Base-by-base conservation (phyloP, 805 yeast species). In the Kodamaea jinghongensis region DNA sequence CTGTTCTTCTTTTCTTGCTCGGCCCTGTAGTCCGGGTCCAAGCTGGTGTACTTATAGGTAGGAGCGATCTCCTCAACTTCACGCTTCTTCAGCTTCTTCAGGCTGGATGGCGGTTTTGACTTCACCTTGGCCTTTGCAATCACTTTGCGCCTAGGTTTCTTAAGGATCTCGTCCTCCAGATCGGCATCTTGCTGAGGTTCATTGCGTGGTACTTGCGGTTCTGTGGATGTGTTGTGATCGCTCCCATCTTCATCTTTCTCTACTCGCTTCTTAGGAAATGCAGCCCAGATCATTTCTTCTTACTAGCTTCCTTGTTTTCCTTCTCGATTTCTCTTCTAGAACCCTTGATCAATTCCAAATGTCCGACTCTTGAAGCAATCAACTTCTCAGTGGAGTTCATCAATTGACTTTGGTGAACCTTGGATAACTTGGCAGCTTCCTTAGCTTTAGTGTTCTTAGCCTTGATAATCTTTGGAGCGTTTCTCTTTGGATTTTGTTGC, bases 321-420 rank as follows among this genome's bases (percentile, higher is more conserved):
- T 76, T 85, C 57, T 87, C 96, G 12, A 86, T 43, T 52, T 85
- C 79, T 65, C 95, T 79, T 70, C 97, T 80, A 6, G 93, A 81
- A 11, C 99, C 99, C 61, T 86, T 89, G 48, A 91, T 68, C 28
- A 91, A 60, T 65, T 91, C 99, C 53, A 91, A 73, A 61, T 91
- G 98, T 17, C 99, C 99, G 6, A 91, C 97, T 59, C 91, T 76
- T 41, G 95, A 74, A 2, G 97, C 82, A 50, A 91, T 79, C 42
- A 88, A 71, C 65, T 79, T 88, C 64, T 91, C 99, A 3, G 98
- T 91, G 30, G 77, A 70, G 3, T 78, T 56, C 35, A 64, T 70
- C 58, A 69, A 78, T 50, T 71, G 76, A 3, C 78, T 73, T 28
- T 70, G 60, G 55, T 78, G 85, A 29, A 73, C 69, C 58, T 81